Conservation (phyloP, 257 asterid species). For the Solanum peruvianum region DNA sequence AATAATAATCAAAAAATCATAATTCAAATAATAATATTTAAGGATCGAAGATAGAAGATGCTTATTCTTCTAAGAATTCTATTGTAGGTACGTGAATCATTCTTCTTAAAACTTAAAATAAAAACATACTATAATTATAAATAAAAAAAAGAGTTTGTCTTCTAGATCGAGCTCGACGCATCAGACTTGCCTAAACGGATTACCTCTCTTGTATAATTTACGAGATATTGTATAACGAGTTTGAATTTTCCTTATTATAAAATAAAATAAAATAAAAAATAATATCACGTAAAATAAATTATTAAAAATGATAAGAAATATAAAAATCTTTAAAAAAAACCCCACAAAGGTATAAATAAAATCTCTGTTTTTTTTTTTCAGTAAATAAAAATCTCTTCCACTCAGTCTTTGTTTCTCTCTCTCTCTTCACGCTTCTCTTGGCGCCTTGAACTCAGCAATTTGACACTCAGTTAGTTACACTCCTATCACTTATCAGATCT, state of each 20-base stretch:
- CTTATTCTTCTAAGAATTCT: too few relatives aligned
- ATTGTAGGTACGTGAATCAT: neutral
- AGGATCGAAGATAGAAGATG: neutral
- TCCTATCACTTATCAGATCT: neutral
- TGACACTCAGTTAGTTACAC: neutral
- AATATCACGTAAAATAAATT: neutral
- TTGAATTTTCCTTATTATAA: too few relatives aligned
- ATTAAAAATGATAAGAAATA: neutral
- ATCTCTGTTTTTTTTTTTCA: neutral
- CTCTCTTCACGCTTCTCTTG: slow-evolving; percentile 42
- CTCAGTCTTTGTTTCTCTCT: neutral
- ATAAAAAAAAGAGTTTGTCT: too few relatives aligned
- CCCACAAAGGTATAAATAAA: neutral
- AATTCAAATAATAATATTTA: neutral
- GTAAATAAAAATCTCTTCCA: neutral
- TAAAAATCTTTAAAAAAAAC: neutral
- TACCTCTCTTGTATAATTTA: too few relatives aligned
- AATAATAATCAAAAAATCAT: neutral
- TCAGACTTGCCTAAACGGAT: too few relatives aligned
- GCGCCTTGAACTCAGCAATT: slow-evolving; percentile 18
- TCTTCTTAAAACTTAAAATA: neutral
- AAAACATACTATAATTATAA: neutral
- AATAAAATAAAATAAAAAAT: neutral
- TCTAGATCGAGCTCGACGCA: too few relatives aligned
- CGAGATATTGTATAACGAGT: too few relatives aligned